Evolutionary conservation across 768 basidiomycete species (phyloP), one percentile per base, ranked within the genome.

Genomic region (Brasilioporus rufonigricans): DNA sequence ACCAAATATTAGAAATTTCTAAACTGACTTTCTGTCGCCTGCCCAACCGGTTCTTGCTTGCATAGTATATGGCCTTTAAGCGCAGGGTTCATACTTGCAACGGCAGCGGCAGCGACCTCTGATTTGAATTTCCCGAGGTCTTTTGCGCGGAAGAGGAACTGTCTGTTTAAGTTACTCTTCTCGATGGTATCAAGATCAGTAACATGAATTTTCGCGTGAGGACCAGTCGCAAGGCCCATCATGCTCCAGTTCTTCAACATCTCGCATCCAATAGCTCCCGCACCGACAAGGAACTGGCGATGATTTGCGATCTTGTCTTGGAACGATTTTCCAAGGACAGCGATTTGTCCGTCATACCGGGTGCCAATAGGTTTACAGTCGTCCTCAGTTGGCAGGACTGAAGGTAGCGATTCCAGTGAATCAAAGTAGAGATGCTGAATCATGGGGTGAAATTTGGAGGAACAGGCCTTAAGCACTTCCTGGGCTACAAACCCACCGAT

Each of bases 171-270:
- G 71, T 99, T 99, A 64, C 91, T 94, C 82, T 99, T 99, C 77
- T 99, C 97, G 68, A 99, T 99, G 29, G 95, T 98, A 71, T 99
- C 97, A 64, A 99, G 73, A 71, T 99, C 97, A 6, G 97, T 98
- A 52, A 98, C 92, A 63, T 95, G 86, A 53, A 99, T 91, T 48
- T 80, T 74, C 11, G 91, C 97, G 39, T 85, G 78, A 16, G 82
- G 77, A 12, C 91, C 91, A 29, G 87, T 82, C 8, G 83, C 95
- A 44, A 99, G 76, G 57, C 97, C 97, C 81, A 98, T 96, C 93
- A 98, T 91, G 61, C 91, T 90, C 97, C 97, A 99, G 73, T 98
- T 99, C 80, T 99, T 99, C 65, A 99, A 76, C 97, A 98, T 98
- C 76, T 99, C 97, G 68, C 97, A 99, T 19, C 97, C 97, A 69